These are phyloP conservation scores for Zoysia matrella DNA, from an alignment of 202 grass and related monocot species.

Conservation along the genomic window DNA sequence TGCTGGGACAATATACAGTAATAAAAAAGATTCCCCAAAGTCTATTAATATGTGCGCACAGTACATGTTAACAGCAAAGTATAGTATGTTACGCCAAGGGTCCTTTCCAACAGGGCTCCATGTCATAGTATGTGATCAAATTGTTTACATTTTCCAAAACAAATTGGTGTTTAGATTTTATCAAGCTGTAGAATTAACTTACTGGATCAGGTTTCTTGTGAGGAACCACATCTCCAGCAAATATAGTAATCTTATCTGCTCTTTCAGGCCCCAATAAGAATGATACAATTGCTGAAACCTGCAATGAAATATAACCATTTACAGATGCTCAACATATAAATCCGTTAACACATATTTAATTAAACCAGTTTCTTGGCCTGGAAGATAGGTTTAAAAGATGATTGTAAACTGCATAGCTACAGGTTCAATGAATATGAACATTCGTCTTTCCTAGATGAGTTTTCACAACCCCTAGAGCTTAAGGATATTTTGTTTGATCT, in stretches of 20 bases:
- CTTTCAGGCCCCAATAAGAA: slow-evolving; percentile 72
- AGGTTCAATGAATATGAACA: no score
- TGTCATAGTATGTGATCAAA: neutral
- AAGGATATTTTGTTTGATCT: no score
- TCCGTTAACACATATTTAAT: slow-evolving; percentile 26
- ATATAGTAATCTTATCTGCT: slow-evolving; percentile 91
- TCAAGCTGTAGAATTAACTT: slow-evolving; percentile 40
- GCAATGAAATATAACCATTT: slow-evolving; percentile 38
- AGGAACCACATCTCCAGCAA: slow-evolving; percentile 96
- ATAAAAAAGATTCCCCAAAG: neutral
- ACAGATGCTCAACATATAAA: neutral
- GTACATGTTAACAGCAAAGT: neutral
- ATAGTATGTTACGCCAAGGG: neutral
- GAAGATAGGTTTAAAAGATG: no score
- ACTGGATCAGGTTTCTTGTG: slow-evolving; percentile 97
- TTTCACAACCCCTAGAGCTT: no score
- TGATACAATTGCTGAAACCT: slow-evolving; percentile 97
- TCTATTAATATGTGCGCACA: neutral
- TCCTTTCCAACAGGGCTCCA: neutral
- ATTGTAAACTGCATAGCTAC: no score
- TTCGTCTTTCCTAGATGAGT: no score
- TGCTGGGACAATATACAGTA: neutral
- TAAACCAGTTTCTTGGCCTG: no score
- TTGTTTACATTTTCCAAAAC: neutral
- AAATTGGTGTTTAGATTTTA: neutral